Base-by-base conservation (phyloP, 306 rosid genomes). In the Prinsepia uniflora region DNA sequence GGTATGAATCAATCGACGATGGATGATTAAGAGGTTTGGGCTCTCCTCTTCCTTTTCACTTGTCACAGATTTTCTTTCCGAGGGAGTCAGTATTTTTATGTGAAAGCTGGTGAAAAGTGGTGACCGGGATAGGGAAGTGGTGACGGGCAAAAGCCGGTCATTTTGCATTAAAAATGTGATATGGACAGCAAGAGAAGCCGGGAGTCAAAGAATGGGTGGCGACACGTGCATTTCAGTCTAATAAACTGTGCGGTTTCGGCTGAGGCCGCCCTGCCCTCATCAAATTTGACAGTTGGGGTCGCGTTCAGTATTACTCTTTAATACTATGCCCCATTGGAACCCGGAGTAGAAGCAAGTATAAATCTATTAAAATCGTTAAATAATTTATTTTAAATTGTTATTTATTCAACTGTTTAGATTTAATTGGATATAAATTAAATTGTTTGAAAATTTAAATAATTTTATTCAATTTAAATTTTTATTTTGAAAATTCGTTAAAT, bases 81-180 rank as follows among this genome's bases (percentile, higher is more conserved):
- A 52, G 57, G 10, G 8, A 46, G 50, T 19, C 40, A 5, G 58
- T 30, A 8, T 10, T 39, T 40, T 36, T 13, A 14, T 36, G 34
- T 5, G 62, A 49, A 3, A 19, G 5, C 5, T 40, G 43, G 2
- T 50, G 22, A 8, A 43, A 73, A 39, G 52, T 18, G 20, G 67
- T 55, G 54, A 74, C 66, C 68, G 68, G 54, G 40, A 10, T 46
- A 58, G 18, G 68, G 24, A 71, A 10, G 63, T 55, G 42, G 63
- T 45, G 59, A 74, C 78, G 70, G 74, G 65, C 1, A 34, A 46
- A 52, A 52, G 50, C 70, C 80, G 71, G 75, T 68, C 61, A 17
- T 14, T 30, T 40, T 49, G 18, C 40, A 61, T 11, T 59, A 4
- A 5, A 55, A 10, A 10, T 57, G 40, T 6, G 18, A 43, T 34